Evolutionary conservation across 2,329 filamentous ascomycete genomes (phyloP).

Genomic region (Aschersonia sp.): DNA sequence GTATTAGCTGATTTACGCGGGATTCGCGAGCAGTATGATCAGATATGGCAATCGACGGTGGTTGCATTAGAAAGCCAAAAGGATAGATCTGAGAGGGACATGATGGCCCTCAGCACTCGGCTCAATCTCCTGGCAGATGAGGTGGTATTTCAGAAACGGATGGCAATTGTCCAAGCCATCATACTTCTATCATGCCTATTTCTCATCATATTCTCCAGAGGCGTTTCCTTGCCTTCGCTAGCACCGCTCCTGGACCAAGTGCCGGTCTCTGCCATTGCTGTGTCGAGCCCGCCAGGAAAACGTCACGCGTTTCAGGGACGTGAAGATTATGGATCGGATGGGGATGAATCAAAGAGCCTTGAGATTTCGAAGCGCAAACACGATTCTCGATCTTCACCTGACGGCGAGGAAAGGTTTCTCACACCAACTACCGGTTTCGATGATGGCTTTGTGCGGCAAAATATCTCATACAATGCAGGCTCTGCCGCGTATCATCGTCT

Average conservation of each 20-base stretch:
- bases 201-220: constrained; percentile 66
- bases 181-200: constrained; percentile 76
- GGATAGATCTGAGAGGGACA: constrained; percentile 69
- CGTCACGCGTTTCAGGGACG: constrained; percentile 2
- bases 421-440: not conserved
- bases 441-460: not conserved
- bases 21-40: constrained; percentile 78
- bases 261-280: constrained; percentile 8
- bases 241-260: constrained; percentile 15
- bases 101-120: constrained; percentile 65
- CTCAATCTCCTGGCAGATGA: constrained; percentile 89
- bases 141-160: constrained; percentile 72
- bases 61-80: constrained; percentile 82
- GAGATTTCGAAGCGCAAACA: too few species aligned
- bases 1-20: constrained; percentile 68
- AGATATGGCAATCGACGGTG: constrained; percentile 91
- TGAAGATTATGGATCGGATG: not conserved
- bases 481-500: constrained; percentile 9
- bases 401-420: not conserved
- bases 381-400: too few species aligned
- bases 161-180: constrained; percentile 83
- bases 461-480: not conserved
- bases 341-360: too few species aligned
- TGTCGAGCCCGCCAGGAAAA: constrained; percentile 7
- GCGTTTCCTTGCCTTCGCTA: constrained; percentile 23